Evolutionary conservation across 1,284 basidiomycete species (phyloP), one percentile per base, ranked within the genome.

Genomic region (Schizophyllum amplum): DNA sequence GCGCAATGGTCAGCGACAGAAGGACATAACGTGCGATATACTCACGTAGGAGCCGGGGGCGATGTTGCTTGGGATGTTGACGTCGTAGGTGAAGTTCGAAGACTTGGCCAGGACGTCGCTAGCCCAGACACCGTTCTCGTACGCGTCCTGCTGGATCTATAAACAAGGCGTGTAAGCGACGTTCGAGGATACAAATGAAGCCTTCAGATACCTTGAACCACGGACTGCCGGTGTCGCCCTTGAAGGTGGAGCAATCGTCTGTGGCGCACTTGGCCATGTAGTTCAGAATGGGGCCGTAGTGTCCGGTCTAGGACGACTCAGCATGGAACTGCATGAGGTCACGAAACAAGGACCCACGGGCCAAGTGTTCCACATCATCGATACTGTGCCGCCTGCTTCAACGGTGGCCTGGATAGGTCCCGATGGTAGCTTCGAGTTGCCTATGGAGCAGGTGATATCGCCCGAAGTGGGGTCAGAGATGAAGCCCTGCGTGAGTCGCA

Each of bases 391-490:
- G 22, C 70, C 69, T 53, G 71, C 70, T 6, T 69, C 63, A 22
- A 71, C 68, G 7, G 66, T 68, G 4, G 71, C 66, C 17, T 64
- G 63, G 51, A 71, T 71, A 3, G 68, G 69, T 13, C 68, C 70
- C 69, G 70, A 66, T 21, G 71, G 70, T 11, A 72, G 60, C 53
- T 67, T 67, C 50, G 64, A 65, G 61, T 72, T 71, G 47, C 71
- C 70, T 49, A 71, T 69, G 0, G 69, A 71, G 57, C 71, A 72
- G 47, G 71, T 71, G 51, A 72, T 71, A 57, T 70, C 71, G 9
- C 54, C 52, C 0, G 71, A 72, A 4, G 60, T 63, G 6, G 61
- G 60, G 52, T 71, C 66, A 11, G 66, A 58, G 54, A 72, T 70
- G 60, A 62, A 71, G 5, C 71, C 33, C 33, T 42, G 33, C 33